phyloP scores from a whole-genome alignment of 1,284 basidiomycete species.

The Sanghuangporus baumii region DNA sequence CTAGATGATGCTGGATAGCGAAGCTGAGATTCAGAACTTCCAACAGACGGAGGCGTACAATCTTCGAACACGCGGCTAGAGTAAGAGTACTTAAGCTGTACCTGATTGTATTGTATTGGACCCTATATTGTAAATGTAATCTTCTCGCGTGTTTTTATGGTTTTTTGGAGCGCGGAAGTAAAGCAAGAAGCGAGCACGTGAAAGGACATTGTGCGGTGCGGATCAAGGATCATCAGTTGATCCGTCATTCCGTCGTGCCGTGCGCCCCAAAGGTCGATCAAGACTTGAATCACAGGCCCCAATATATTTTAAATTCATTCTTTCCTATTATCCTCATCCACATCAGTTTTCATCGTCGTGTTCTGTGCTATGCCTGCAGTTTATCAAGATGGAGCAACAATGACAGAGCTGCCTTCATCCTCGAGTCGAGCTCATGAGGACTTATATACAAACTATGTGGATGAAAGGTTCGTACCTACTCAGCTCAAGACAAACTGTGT shows the following conservation, averaged over 20 bases:
- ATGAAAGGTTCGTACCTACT: conserved; percentile 55
- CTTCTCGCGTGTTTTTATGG: background rate
- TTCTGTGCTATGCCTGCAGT: background rate
- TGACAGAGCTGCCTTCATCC: background rate
- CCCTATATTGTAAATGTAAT: background rate
- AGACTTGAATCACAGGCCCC: background rate
- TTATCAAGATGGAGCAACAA: background rate
- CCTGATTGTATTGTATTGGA: conserved; percentile 11
- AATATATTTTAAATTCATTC: background rate
- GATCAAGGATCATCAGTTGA: background rate
- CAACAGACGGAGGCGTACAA: conserved; percentile 70
- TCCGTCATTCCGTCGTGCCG: background rate
- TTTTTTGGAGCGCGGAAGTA: background rate
- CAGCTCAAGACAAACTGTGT: background rate
- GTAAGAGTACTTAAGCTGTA: background rate
- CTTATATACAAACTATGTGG: conserved; percentile 46
- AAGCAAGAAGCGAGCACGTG: background rate
- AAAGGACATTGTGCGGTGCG: background rate
- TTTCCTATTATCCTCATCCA: background rate
- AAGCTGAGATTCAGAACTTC: conserved; percentile 70
- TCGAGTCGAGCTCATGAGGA: background rate
- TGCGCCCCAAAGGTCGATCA: background rate
- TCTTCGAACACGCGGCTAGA: conserved; percentile 36
- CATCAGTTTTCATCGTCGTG: background rate
- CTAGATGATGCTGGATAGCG: conserved; percentile 84